Conservation (phyloP, 2,329 filamentous ascomycete genomes). For the Juglanconis juglandina region DNA sequence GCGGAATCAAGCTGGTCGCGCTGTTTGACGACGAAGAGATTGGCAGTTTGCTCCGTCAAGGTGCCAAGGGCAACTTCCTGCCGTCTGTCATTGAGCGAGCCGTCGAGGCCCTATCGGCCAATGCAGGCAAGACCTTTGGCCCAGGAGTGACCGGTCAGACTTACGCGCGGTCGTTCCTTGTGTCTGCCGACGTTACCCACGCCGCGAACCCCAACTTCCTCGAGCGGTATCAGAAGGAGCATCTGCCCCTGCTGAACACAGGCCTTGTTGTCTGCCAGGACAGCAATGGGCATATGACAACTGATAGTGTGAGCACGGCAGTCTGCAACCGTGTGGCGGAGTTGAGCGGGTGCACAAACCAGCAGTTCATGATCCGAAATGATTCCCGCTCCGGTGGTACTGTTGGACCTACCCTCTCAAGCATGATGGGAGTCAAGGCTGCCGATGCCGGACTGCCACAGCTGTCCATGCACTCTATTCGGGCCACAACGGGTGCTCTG, state of each 20-base stretch:
- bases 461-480: constrained; percentile 88
- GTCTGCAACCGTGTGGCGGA: constrained; percentile 77
- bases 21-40: constrained; percentile 98
- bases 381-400: constrained; percentile 87
- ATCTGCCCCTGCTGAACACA: constrained; percentile 83
- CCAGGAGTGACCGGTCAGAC: constrained; percentile 71
- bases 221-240: constrained; percentile 75
- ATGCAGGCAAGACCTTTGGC: constrained; percentile 44
- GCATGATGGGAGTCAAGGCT: constrained; percentile 73
- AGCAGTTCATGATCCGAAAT: constrained; percentile 93
- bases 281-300: constrained; percentile 94
- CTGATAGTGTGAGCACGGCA: constrained; percentile 79
- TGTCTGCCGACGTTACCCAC: constrained; percentile 91
- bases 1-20: constrained; percentile 84
- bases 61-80: constrained; percentile 85
- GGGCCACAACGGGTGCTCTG: constrained; percentile 79
- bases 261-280: constrained; percentile 79
- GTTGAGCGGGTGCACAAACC: constrained; percentile 66
- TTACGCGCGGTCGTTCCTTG: constrained; percentile 86
- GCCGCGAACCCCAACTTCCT: constrained; percentile 94
- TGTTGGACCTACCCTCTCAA: constrained; percentile 86
- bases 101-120: constrained; percentile 62
- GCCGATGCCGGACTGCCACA: constrained; percentile 89
- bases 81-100: constrained; percentile 77
- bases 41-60: constrained; percentile 84